phyloP scores from a whole-genome alignment of 176 grass and related monocot genomes.

The Eragrostis nindensis region DNA sequence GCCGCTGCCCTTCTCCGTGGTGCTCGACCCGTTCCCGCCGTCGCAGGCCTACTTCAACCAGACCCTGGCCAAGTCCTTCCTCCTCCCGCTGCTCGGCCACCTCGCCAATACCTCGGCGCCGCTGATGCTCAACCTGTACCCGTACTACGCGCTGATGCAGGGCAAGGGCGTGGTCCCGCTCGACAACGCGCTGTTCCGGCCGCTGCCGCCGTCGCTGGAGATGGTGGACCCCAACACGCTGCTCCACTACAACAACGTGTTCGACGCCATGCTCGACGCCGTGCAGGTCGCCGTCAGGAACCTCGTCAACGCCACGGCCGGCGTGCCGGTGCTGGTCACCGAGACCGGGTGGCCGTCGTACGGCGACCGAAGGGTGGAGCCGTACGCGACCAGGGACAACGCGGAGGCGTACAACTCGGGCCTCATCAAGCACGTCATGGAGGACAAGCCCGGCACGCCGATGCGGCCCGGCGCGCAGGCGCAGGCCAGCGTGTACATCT shows the following conservation, averaged over 20 bases:
- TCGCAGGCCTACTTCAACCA: slow-evolving; percentile 98
- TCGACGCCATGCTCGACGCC: slow-evolving; percentile 96
- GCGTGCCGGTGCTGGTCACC: slow-evolving; percentile 65
- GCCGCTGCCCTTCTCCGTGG: slow-evolving; percentile 86
- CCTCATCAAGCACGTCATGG: slow-evolving; percentile 81
- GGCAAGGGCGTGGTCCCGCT: slow-evolving; percentile 74
- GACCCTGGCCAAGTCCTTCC: slow-evolving; percentile 57
- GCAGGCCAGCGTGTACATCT: slow-evolving; percentile 75
- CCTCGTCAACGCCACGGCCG: slow-evolving; percentile 49
- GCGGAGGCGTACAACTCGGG: slow-evolving; percentile 88
- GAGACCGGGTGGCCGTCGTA: slow-evolving; percentile 95
- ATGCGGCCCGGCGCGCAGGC: slow-evolving; percentile 66
- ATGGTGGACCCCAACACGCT: slow-evolving; percentile 96
- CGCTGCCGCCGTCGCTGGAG: slow-evolving; percentile 73
- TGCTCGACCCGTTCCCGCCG: slow-evolving; percentile 85
- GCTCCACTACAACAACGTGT: slow-evolving; percentile 95
- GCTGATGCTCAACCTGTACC: slow-evolving; percentile 95
- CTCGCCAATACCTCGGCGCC: slow-evolving; percentile 79
- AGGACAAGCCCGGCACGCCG: slow-evolving; percentile 78
- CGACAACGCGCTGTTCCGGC: slow-evolving; percentile 89
- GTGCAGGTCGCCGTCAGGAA: slow-evolving; percentile 71
- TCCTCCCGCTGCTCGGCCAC: slow-evolving; percentile 74
- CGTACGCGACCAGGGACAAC: slow-evolving; percentile 76
- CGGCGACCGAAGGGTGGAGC: slow-evolving; percentile 68
- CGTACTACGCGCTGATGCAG: slow-evolving; percentile 94